Conservation (phyloP, 768 basidiomycete species). For the Leccinum imitatum region DNA sequence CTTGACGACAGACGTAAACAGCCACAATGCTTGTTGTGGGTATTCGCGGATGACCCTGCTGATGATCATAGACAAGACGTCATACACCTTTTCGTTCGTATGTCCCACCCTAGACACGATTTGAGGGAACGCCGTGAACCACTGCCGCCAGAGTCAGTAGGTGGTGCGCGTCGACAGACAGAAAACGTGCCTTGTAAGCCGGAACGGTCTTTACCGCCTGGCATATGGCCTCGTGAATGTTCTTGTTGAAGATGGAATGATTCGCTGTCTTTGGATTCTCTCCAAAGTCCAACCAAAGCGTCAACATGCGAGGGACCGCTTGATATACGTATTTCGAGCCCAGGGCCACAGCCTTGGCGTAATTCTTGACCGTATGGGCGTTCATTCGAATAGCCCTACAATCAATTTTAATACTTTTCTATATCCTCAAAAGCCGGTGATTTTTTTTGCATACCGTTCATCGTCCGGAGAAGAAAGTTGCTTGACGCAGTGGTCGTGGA, state of each 20-base stretch:
- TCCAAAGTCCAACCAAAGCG: slow-evolving; percentile 92
- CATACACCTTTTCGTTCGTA: slow-evolving; percentile 57
- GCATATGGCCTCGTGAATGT: slow-evolving; percentile 56
- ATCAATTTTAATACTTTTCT: background rate
- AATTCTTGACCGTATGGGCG: slow-evolving; percentile 62
- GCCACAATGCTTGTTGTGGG: slow-evolving; percentile 91
- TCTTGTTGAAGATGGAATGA: slow-evolving; percentile 45
- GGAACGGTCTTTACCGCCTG: slow-evolving; percentile 62
- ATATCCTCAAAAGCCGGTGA: background rate
- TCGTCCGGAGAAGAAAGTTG: slow-evolving; percentile 50
- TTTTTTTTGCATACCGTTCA: slow-evolving; percentile 41
- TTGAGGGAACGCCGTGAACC: slow-evolving; percentile 96
- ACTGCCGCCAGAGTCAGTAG: slow-evolving; percentile 47
- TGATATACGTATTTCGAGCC: slow-evolving; percentile 98
- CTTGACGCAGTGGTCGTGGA: slow-evolving; percentile 78
- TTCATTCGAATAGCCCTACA: slow-evolving; percentile 64
- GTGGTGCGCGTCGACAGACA: background rate
- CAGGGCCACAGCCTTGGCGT: slow-evolving; percentile 64
- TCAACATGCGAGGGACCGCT: slow-evolving; percentile 89
- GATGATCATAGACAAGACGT: slow-evolving; percentile 65
- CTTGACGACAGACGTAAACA: slow-evolving; percentile 84
- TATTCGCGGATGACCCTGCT: slow-evolving; percentile 71
- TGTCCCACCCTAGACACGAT: slow-evolving; percentile 93
- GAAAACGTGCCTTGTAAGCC: slow-evolving; percentile 66
- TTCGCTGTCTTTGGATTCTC: slow-evolving; percentile 41